phyloP scores from a whole-genome alignment of 1,284 basidiomycete genomes.

The Ceratobasidium theobromae region DNA sequence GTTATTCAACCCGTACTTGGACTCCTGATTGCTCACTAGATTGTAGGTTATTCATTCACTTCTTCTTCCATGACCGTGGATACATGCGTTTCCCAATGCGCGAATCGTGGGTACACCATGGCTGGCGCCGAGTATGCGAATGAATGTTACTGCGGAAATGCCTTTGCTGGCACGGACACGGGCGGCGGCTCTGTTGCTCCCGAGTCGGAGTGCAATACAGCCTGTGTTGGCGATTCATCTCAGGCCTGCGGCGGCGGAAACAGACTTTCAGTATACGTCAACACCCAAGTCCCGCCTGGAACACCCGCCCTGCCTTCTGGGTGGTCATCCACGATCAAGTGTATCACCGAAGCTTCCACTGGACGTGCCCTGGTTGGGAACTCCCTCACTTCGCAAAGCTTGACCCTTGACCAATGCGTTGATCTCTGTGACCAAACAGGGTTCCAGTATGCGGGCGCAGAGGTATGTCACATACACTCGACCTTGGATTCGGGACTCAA shows the following conservation, averaged over 20 bases:
- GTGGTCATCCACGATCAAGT: slow-evolving; percentile 2
- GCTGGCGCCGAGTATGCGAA: slow-evolving; percentile 35
- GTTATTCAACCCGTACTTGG: background rate
- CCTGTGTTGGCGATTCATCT: slow-evolving; percentile 30
- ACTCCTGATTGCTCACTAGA: background rate
- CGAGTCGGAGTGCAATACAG: slow-evolving; percentile 32
- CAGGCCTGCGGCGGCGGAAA: slow-evolving; percentile 31
- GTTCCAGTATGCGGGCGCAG: slow-evolving; percentile 47
- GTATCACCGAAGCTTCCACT: slow-evolving; percentile 18
- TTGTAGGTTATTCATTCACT: slow-evolving; percentile 7
- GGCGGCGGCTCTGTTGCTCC: slow-evolving; percentile 11
- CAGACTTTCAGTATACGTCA: slow-evolving; percentile 14
- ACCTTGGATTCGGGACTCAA: background rate
- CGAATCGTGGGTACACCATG: slow-evolving; percentile 21
- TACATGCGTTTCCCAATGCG: slow-evolving; percentile 29
- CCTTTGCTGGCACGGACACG: slow-evolving; percentile 3
- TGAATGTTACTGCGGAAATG: slow-evolving; percentile 41
- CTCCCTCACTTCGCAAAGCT: slow-evolving; percentile 7
- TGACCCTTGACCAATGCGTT: slow-evolving; percentile 20
- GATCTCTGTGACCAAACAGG: slow-evolving; percentile 40
- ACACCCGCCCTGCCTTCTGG: slow-evolving; percentile 3
- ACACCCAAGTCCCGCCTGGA: background rate
- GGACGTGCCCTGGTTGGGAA: slow-evolving; percentile 18
- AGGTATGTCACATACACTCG: slow-evolving; percentile 4
- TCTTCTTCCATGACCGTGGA: slow-evolving; percentile 30